These are phyloP conservation scores for Penicillium sp. DNA, from an alignment of 2,329 filamentous ascomycete species.

Conservation along the genomic window DNA sequence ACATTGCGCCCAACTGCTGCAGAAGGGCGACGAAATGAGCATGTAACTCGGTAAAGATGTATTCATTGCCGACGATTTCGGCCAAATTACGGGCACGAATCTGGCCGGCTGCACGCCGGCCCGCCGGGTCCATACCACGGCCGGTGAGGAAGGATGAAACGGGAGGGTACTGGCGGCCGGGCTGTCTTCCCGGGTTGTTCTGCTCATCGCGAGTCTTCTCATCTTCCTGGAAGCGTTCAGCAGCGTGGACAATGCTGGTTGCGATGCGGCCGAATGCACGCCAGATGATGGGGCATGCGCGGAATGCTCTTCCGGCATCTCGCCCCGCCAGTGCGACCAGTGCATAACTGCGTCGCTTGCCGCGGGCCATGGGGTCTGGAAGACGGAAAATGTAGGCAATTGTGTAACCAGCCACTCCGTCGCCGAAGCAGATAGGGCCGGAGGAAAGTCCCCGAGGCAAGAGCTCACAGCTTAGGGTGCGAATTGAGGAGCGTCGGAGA, in stretches of 20 bases:
- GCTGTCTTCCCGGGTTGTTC: slow-evolving; percentile 25
- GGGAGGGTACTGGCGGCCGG: slow-evolving; percentile 50
- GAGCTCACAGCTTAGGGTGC: slow-evolving; percentile 57
- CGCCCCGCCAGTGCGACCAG: slow-evolving; percentile 57
- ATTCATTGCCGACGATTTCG: slow-evolving; percentile 58
- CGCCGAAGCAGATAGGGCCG: slow-evolving; percentile 59
- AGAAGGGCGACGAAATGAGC: slow-evolving; percentile 53
- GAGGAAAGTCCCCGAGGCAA: slow-evolving; percentile 56
- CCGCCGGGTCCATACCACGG: slow-evolving; percentile 55
- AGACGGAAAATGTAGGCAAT: slow-evolving; percentile 60
- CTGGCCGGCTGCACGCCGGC: slow-evolving; percentile 53
- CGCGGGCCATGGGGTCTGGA: slow-evolving; percentile 57
- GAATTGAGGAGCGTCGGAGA: slow-evolving; percentile 57
- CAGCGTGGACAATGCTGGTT: slow-evolving; percentile 49
- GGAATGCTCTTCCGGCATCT: slow-evolving; percentile 48
- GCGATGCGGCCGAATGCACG: slow-evolving; percentile 56
- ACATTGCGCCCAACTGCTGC: slow-evolving; percentile 47
- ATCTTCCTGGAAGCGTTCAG: slow-evolving; percentile 46
- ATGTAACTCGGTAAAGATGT: slow-evolving; percentile 59
- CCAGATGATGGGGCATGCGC: slow-evolving; percentile 50
- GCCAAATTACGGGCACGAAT: slow-evolving; percentile 56
- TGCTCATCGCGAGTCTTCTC: slow-evolving; percentile 45
- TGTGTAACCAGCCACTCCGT: slow-evolving; percentile 56
- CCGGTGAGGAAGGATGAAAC: slow-evolving; percentile 59
- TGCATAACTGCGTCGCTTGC: slow-evolving; percentile 56